Evolutionary conservation across 148 eudicot genomes (phyloP).

Genomic region (Vaccinium corymbosum): DNA sequence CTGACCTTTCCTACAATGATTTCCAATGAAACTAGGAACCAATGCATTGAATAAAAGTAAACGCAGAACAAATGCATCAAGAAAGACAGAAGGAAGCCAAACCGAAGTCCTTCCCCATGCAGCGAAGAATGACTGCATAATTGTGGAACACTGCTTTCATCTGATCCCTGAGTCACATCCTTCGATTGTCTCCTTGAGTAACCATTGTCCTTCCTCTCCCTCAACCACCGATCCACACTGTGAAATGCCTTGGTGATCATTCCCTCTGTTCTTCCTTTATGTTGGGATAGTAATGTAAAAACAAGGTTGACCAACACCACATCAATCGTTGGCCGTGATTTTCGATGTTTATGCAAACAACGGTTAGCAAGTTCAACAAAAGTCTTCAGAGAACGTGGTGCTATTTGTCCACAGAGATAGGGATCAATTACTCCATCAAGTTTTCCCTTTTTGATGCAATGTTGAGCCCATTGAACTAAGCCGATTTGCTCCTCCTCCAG

Average conservation of each 20-base stretch:
- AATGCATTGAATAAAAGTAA: no score
- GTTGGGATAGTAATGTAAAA: not conserved
- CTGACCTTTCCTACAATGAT: no score
- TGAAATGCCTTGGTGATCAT: not conserved
- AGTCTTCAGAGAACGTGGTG: not conserved
- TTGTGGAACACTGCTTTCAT: not conserved
- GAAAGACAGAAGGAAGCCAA: not conserved
- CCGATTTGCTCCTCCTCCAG: not conserved
- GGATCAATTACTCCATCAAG: not conserved
- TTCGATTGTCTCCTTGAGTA: not conserved
- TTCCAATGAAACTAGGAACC: no score
- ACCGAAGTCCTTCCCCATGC: not conserved
- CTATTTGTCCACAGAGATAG: not conserved
- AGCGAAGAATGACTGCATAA: not conserved
- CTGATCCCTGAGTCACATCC: not conserved
- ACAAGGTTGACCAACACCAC: not conserved
- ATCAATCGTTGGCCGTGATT: not conserved
- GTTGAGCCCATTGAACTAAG: not conserved
- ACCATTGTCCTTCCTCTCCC: not conserved
- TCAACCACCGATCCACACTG: not conserved
- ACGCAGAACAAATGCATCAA: not conserved
- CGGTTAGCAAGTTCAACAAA: not conserved
- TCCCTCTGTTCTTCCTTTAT: not conserved
- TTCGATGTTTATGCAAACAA: not conserved
- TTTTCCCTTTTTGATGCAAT: constrained; percentile 1